Conservation (phyloP, 768 basidiomycete species). For the Botryobasidium botryosum region DNA sequence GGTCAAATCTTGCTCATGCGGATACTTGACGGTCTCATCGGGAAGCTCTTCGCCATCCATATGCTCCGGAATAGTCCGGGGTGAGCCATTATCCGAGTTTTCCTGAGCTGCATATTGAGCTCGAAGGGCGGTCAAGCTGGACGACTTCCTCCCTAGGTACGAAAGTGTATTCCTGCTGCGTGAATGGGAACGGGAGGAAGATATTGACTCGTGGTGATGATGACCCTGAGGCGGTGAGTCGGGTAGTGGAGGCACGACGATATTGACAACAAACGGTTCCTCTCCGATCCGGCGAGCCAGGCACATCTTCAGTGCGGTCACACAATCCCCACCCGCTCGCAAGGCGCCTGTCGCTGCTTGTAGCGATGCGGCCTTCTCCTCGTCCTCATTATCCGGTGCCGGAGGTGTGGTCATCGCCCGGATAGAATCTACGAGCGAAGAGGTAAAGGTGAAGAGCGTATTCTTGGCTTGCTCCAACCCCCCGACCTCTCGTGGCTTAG, state of each 20-base stretch:
- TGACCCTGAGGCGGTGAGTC: not conserved
- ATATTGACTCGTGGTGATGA: not conserved
- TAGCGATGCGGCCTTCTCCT: conserved; percentile 60
- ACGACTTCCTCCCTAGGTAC: no score
- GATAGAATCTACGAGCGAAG: conserved; percentile 74
- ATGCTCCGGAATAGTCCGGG: no score
- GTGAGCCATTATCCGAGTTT: no score
- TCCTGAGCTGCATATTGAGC: no score
- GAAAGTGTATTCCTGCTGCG: no score
- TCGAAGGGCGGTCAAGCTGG: no score
- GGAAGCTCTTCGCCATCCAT: no score
- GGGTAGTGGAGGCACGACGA: conserved; percentile 27
- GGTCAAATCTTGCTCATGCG: no score
- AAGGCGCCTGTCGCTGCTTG: conserved; percentile 77
- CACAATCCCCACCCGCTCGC: conserved; percentile 78
- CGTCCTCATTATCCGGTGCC: conserved; percentile 43
- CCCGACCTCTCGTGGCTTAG: conserved; percentile 34
- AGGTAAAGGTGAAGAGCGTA: conserved; percentile 68
- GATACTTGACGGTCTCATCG: no score
- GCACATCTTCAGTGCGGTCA: conserved; percentile 70
- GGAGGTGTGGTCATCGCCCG: conserved; percentile 48
- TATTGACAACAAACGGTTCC: conserved; percentile 45
- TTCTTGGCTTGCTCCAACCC: conserved; percentile 58
- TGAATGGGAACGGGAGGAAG: not conserved
- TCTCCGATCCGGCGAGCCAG: conserved; percentile 46